Evolutionary conservation across 2,329 filamentous ascomycete species (phyloP).

Genomic region (Teratosphaeria pseudoeucalypti): DNA sequence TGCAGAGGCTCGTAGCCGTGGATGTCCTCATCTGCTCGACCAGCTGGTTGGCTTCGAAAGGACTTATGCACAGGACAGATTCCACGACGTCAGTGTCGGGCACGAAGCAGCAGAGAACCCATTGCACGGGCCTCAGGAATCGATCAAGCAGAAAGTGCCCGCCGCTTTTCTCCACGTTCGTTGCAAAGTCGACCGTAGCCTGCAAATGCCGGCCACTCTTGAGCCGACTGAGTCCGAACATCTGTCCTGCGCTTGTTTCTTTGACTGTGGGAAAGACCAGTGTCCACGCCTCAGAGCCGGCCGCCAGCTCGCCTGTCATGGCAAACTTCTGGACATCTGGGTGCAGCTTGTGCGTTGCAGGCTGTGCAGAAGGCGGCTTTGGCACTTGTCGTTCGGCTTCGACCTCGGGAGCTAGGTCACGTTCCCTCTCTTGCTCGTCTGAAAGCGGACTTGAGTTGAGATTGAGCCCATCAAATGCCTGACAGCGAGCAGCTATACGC

Average conservation of each 20-base stretch:
- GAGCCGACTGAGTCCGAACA: background rate
- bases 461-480: slow-evolving; percentile 9
- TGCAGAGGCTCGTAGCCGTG: slow-evolving; percentile 28
- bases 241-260: slow-evolving; percentile 22
- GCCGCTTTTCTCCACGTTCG: background rate
- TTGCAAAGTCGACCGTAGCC: slow-evolving; percentile 41
- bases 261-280: slow-evolving; percentile 37
- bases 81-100: slow-evolving; percentile 4
- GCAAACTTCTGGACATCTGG: slow-evolving; percentile 34
- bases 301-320: slow-evolving; percentile 23
- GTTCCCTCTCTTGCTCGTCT: slow-evolving; percentile 60
- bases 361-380: slow-evolving; percentile 31
- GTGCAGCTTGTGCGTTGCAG: slow-evolving; percentile 37
- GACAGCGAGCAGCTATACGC: slow-evolving; percentile 5
- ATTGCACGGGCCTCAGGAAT: slow-evolving; percentile 46
- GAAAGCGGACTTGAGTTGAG: slow-evolving; percentile 28
- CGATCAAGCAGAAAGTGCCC: slow-evolving; percentile 26
- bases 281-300: slow-evolving; percentile 26
- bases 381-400: slow-evolving; percentile 49
- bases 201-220: slow-evolving; percentile 30
- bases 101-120: slow-evolving; percentile 35
- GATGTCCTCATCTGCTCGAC: slow-evolving; percentile 29
- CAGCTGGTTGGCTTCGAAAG: slow-evolving; percentile 48
- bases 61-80: slow-evolving; percentile 48
- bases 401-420: slow-evolving; percentile 47